These are phyloP conservation scores for Coemansia sp. DNA, from an alignment of 192 early-diverging fungal species.

Conservation along the genomic window DNA sequence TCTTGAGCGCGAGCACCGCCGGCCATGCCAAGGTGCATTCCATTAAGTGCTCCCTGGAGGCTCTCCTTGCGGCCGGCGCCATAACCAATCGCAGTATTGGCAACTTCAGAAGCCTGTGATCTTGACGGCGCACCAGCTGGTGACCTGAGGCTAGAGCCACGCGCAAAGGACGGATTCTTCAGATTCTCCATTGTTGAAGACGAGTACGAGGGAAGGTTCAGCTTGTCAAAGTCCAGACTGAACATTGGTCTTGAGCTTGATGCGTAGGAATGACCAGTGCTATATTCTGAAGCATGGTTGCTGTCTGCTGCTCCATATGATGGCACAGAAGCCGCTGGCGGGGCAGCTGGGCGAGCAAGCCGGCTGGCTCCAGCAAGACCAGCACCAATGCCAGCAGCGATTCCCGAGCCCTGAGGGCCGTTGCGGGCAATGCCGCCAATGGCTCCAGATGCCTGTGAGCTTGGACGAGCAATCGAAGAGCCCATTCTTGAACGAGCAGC, in stretches of 20 bases:
- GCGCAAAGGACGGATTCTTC: slow-evolving; percentile 8
- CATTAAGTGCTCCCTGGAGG: slow-evolving; percentile 18
- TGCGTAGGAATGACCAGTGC: background rate
- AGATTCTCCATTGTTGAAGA: slow-evolving; percentile 40
- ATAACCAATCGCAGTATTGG: slow-evolving; percentile 40
- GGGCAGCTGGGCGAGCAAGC: slow-evolving; percentile 15
- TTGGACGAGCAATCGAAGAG: slow-evolving; percentile 20
- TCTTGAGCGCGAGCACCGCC: background rate
- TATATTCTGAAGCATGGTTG: background rate
- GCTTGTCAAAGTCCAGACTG: slow-evolving; percentile 57
- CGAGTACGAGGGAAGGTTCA: slow-evolving; percentile 52
- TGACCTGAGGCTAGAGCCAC: slow-evolving; percentile 13
- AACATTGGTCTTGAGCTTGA: slow-evolving; percentile 38
- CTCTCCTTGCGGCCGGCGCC: slow-evolving; percentile 22
- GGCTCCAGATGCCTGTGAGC: slow-evolving; percentile 4
- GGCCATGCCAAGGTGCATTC: slow-evolving; percentile 14
- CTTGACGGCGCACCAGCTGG: background rate
- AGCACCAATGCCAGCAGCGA: slow-evolving; percentile 2
- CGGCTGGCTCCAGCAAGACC: slow-evolving; percentile 15
- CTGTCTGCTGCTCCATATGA: background rate
- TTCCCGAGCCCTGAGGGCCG: slow-evolving; percentile 5
- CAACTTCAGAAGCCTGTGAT: slow-evolving; percentile 8
- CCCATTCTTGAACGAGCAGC: slow-evolving; percentile 21
- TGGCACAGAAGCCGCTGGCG: background rate
- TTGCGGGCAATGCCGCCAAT: slow-evolving; percentile 10